phyloP scores from a whole-genome alignment of 2,329 filamentous ascomycete species.

The Metarhizium brunneum region DNA sequence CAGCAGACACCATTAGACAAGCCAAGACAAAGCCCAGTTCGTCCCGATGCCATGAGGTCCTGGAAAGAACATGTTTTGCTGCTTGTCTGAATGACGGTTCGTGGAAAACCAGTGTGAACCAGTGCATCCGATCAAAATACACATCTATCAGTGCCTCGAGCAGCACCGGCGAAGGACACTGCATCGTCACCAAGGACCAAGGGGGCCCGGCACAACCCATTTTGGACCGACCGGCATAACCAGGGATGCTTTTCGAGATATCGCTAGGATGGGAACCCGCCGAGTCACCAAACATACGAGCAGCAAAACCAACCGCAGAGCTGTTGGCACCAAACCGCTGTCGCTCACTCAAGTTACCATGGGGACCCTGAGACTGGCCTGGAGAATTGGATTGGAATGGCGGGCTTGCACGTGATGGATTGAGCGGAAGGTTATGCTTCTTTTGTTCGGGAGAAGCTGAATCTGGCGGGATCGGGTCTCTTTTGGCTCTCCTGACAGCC shows the following conservation, averaged over 20 bases:
- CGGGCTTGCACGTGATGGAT: not conserved
- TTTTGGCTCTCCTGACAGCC: not conserved
- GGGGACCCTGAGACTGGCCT: not conserved
- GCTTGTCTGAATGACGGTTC: conserved; percentile 10
- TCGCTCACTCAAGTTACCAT: not conserved
- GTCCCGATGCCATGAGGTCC: conserved; percentile 8
- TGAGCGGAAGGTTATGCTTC: not conserved
- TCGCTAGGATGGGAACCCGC: not conserved
- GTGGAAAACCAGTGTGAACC: conserved; percentile 13
- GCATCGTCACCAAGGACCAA: conserved; percentile 4
- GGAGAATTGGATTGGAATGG: not conserved
- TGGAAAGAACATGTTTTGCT: not conserved
- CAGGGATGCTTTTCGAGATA: conserved; percentile 2
- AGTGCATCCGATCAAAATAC: conserved; percentile 13
- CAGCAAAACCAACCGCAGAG: conserved; percentile 2
- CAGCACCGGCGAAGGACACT: not conserved
- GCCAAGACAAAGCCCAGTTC: conserved; percentile 9
- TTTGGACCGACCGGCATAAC: not conserved
- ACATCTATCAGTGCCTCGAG: conserved; percentile 5
- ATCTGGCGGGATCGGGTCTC: not conserved
- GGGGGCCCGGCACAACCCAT: not conserved
- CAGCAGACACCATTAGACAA: conserved; percentile 7
- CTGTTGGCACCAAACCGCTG: conserved; percentile 3
- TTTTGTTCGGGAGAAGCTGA: not conserved
- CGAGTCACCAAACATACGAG: conserved; percentile 2